Percentiles rank a stretch among this genome's conserved stretches.
Conservation (phyloP, 495 filamentous ascomycete genomes). For the Penicillium taxi region DNA sequence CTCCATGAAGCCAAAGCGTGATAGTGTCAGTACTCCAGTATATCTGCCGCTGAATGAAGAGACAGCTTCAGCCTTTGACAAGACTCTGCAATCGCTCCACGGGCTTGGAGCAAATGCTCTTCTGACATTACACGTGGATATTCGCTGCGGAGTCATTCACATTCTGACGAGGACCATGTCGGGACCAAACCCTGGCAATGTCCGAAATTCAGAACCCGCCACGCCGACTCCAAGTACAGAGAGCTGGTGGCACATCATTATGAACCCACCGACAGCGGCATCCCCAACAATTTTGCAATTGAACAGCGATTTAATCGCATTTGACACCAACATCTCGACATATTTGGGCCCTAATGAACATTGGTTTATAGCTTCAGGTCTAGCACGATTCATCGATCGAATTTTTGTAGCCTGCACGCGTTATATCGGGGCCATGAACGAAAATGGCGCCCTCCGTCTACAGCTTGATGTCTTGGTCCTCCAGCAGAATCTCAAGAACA, state of each 20-base stretch:
- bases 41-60: slow-evolving; percentile 87
- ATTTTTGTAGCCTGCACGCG: slow-evolving; percentile 58
- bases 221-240: slow-evolving; percentile 47
- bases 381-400: slow-evolving; percentile 62
- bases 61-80: slow-evolving; percentile 77
- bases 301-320: slow-evolving; percentile 70
- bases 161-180: slow-evolving; percentile 44
- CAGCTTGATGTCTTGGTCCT: slow-evolving; percentile 87
- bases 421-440: slow-evolving; percentile 63
- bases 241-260: slow-evolving; percentile 63
- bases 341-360: slow-evolving; percentile 55
- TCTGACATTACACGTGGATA: slow-evolving; percentile 77
- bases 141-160: slow-evolving; percentile 73
- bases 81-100: slow-evolving; percentile 69
- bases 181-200: slow-evolving; percentile 33
- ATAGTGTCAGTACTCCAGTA: slow-evolving; percentile 49
- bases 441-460: slow-evolving; percentile 68
- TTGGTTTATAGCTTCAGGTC: slow-evolving; percentile 63
- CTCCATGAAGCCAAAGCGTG: slow-evolving; percentile 48
- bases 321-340: slow-evolving; percentile 69
- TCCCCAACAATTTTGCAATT: slow-evolving; percentile 69
- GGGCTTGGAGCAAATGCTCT: slow-evolving; percentile 68
- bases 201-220: slow-evolving; percentile 30
- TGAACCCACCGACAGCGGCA: slow-evolving; percentile 68
- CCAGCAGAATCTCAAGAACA: slow-evolving; percentile 90